Conservation (phyloP, 2,329 filamentous ascomycete species). For the Coniochaeta sp. region DNA sequence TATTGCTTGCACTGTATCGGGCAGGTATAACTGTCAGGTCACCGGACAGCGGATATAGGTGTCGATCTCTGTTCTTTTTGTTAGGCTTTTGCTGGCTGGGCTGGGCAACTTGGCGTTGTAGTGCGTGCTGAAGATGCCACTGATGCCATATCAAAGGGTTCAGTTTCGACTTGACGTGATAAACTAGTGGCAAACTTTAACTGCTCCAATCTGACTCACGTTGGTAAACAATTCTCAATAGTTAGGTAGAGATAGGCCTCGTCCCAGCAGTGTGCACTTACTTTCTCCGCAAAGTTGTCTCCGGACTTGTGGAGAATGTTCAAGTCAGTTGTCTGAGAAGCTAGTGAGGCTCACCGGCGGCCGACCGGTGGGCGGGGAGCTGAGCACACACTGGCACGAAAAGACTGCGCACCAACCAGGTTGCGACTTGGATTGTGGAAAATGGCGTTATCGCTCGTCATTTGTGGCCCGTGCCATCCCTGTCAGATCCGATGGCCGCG, state of each 20-base stretch:
- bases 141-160: no score
- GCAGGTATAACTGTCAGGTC: no score
- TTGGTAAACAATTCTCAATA: not conserved
- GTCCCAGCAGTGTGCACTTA: not conserved
- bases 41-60: not conserved
- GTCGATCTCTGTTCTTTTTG: not conserved
- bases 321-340: not conserved
- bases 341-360: not conserved
- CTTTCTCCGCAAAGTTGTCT: not conserved
- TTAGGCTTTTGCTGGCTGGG: no score
- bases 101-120: no score
- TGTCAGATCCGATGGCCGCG: slow-evolving; percentile 1
- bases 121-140: no score
- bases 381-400: no score
- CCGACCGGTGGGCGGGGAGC: no score
- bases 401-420: not conserved
- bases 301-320: not conserved
- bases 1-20: not conserved
- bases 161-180: not conserved
- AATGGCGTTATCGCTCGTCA: slow-evolving; percentile 19
- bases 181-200: not conserved
- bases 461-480: slow-evolving; percentile 1
- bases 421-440: not conserved
- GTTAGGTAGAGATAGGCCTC: no score
- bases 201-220: not conserved